These are phyloP conservation scores for Salisapilia sapeloensis DNA, from an alignment of 352 stramenopile genomes.

Conservation along the genomic window DNA sequence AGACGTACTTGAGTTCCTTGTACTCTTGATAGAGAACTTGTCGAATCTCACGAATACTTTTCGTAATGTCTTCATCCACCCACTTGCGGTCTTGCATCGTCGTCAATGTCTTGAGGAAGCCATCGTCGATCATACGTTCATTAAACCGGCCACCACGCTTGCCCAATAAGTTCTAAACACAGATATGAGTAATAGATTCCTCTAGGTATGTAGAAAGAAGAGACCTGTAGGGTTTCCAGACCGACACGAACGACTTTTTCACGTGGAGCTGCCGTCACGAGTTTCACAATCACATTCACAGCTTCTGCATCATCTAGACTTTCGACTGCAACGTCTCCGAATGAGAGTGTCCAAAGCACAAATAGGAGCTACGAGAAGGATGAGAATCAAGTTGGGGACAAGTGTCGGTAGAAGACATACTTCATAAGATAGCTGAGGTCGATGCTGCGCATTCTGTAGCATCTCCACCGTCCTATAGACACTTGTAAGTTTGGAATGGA, in stretches of 20 bases:
- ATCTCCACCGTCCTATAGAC: constrained; percentile 38
- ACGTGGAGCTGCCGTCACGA: constrained; percentile 85
- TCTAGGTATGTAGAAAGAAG: neutral
- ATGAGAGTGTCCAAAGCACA: constrained; percentile 94
- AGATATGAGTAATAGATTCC: neutral
- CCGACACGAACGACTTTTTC: constrained; percentile 95
- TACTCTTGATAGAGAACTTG: constrained; percentile 76
- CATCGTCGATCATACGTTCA: constrained; percentile 92
- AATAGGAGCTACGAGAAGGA: constrained; percentile 76
- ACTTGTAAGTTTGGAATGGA: constrained; percentile 1
- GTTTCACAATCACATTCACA: constrained; percentile 53
- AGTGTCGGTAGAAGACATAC: constrained; percentile 7
- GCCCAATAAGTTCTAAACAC: constrained; percentile 46
- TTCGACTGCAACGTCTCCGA: constrained; percentile 68
- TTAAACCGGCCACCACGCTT: constrained; percentile 75
- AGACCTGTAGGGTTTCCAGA: constrained; percentile 81
- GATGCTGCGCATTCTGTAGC: constrained; percentile 58
- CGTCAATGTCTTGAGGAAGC: constrained; percentile 88
- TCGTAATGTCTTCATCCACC: constrained; percentile 89
- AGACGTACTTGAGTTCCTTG: constrained; percentile 74
- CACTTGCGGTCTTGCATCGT: constrained; percentile 90
- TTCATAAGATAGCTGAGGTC: constrained; percentile 92
- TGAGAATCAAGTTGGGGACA: neutral
- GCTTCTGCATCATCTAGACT: constrained; percentile 53
- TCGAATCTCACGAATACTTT: constrained; percentile 56